Conservation (phyloP, 371 early-diverging fungal genomes). For the Mortierella sp. region DNA sequence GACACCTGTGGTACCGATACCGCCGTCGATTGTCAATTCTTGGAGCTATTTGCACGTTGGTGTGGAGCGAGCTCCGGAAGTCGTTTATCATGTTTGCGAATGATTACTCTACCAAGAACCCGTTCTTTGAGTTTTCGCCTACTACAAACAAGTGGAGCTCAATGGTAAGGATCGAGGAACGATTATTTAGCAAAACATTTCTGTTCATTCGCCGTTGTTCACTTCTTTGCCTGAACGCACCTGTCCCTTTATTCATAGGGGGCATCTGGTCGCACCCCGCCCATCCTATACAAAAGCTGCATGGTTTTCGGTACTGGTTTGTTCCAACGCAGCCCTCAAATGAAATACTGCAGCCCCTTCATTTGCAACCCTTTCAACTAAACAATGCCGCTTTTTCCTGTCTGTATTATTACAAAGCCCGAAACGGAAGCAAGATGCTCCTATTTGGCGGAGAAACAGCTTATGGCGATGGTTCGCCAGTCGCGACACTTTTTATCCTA, state of each 20-base stretch:
- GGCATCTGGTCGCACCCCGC: background rate
- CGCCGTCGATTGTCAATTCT: background rate
- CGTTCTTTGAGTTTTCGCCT: conserved; percentile 7
- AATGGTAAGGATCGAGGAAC: too few species aligned
- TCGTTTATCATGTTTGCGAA: background rate
- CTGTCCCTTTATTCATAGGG: too few species aligned
- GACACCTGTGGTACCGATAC: too few species aligned
- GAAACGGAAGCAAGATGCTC: conserved; percentile 22
- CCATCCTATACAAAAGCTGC: background rate
- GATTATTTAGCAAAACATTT: too few species aligned
- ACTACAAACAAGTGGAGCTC: background rate
- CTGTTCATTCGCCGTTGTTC: too few species aligned
- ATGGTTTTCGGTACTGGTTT: conserved; percentile 15
- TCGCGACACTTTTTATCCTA: conserved; percentile 6
- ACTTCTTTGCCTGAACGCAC: too few species aligned
- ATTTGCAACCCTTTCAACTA: too few species aligned
- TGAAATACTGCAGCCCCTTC: too few species aligned
- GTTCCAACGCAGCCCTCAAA: too few species aligned
- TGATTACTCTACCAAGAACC: background rate
- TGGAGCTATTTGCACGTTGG: background rate
- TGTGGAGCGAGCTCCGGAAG: background rate
- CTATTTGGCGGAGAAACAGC: conserved; percentile 17
- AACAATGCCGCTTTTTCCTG: too few species aligned
- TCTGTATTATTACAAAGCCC: background rate
- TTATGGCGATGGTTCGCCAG: background rate